These are phyloP conservation scores for Melanogaster broomeanus DNA, from an alignment of 768 basidiomycete species.

Conservation along the genomic window DNA sequence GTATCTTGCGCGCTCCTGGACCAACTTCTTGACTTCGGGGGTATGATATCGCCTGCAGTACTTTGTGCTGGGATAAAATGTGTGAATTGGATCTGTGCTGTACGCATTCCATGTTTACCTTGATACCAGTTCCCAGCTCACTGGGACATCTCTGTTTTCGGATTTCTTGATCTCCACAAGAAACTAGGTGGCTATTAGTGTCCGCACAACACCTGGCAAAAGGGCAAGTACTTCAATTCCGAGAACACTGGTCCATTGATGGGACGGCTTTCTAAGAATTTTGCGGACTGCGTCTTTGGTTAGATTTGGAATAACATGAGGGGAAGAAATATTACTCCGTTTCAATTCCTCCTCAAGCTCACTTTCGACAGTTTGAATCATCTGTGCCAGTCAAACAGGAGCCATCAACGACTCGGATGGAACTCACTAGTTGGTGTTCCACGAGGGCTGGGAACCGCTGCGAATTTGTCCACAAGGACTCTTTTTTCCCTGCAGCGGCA, in stretches of 20 bases:
- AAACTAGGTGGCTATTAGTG: slow-evolving; percentile 46
- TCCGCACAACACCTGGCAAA: not conserved
- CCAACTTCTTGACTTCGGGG: slow-evolving; percentile 57
- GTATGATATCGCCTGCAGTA: slow-evolving; percentile 72
- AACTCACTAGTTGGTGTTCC: slow-evolving; percentile 59
- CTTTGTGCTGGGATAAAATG: slow-evolving; percentile 59
- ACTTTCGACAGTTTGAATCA: slow-evolving; percentile 63
- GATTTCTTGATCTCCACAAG: slow-evolving; percentile 75
- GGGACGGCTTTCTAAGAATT: slow-evolving; percentile 66
- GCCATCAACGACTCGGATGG: not conserved
- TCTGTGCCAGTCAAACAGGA: slow-evolving; percentile 40
- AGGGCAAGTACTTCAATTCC: slow-evolving; percentile 65
- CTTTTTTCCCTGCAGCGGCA: slow-evolving; percentile 68
- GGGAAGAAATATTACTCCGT: slow-evolving; percentile 43
- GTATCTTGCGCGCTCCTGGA: slow-evolving; percentile 73
- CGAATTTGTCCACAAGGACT: slow-evolving; percentile 63
- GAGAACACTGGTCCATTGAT: slow-evolving; percentile 65
- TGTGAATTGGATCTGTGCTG: not conserved
- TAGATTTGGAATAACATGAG: not conserved
- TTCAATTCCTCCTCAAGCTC: slow-evolving; percentile 78
- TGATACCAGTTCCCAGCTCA: slow-evolving; percentile 65
- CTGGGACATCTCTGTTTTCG: slow-evolving; percentile 47
- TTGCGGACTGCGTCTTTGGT: slow-evolving; percentile 58
- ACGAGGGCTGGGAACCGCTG: slow-evolving; percentile 56
- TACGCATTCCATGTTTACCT: slow-evolving; percentile 41